Percentiles rank a stretch among this genome's conserved stretches.
These are phyloP conservation scores for Citrullus amarus DNA, from an alignment of 306 rosid species.

Conservation along the genomic window DNA sequence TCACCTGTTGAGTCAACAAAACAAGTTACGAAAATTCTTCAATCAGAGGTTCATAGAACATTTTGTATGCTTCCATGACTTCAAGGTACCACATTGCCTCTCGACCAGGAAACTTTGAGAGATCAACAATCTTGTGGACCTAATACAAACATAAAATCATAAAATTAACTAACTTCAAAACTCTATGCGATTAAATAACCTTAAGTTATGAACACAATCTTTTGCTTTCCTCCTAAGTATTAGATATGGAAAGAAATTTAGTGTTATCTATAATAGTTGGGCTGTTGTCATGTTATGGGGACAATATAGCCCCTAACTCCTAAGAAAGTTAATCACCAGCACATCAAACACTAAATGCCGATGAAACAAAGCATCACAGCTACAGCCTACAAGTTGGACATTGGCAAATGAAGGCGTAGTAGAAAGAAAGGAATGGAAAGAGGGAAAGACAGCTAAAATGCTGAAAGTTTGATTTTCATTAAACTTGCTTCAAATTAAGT, in stretches of 20 bases:
- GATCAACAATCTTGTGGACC: slow-evolving; percentile 95
- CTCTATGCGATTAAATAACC: neutral
- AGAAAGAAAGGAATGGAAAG: neutral
- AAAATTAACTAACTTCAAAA: neutral
- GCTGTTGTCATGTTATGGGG: neutral
- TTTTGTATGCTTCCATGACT: slow-evolving; percentile 71
- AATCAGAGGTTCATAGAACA: slow-evolving; percentile 59
- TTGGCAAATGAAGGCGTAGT: neutral
- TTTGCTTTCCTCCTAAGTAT: neutral
- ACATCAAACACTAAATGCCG: neutral
- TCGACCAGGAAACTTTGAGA: slow-evolving; percentile 55
- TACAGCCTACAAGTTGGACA: neutral
- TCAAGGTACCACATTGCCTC: slow-evolving; percentile 95
- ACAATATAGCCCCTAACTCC: neutral
- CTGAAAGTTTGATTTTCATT: neutral
- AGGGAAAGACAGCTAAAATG: neutral
- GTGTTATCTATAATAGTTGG: neutral
- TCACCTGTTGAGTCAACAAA: neutral
- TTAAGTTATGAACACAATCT: neutral
- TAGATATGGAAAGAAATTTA: neutral
- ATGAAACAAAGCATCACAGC: neutral
- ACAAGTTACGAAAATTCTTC: slow-evolving; percentile 29
- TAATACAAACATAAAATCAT: slow-evolving; percentile 10
- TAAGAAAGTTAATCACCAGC: neutral
- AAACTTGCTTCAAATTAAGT: neutral